Base-by-base conservation (phyloP, 371 early-diverging fungal genomes). In the Dichotomocladium elegans region DNA sequence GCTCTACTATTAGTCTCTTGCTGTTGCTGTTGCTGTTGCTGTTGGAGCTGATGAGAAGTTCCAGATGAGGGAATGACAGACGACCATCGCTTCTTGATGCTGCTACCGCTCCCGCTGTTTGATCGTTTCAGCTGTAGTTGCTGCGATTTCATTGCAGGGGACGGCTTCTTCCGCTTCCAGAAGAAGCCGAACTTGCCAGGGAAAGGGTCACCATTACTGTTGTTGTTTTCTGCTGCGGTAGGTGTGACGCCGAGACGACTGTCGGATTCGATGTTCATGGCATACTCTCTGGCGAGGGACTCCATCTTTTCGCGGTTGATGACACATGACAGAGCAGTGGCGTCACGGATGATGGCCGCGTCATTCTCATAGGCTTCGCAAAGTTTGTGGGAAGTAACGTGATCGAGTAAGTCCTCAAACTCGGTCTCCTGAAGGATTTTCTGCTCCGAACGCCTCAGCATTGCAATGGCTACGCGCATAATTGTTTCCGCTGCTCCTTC, bases 401-500 rank as follows among this genome's bases (percentile, higher is more conserved):
- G 88, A 30, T 90, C 85, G 53, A 96, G 77, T 17, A 91, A 64
- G 8, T 81, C 80, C 68, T 95, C 96, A 63, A 95, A 94, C 50
- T 93, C 94, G 25, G 77, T 83, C 47, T 88, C 77, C 19, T 64
- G 66, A 42, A 93, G 61, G 37, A 96, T 60, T 17, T 53, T 63
- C 9, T 81, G 79, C 43, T 81, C 76, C 33, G 93, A 92, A 34
- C 85, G 83, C 53, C 88, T 85, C 51, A 94, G 62, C 66, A 95
- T 77, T 21, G 98, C 93, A 15, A 95, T 77, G 1, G 93, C 90
- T 11, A 96, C 83, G 3, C 92, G 83, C 79, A 96, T 87, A 56
- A 95, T 90, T 11, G 92, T 81, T 58, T 88, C 92, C 4, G 89
- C 79, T 6, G 87, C 82, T 24, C 95, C 94, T 66, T 94, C 93